Evolutionary conservation across 768 basidiomycete species (phyloP).

Genomic region (Russula griseocarnosa): DNA sequence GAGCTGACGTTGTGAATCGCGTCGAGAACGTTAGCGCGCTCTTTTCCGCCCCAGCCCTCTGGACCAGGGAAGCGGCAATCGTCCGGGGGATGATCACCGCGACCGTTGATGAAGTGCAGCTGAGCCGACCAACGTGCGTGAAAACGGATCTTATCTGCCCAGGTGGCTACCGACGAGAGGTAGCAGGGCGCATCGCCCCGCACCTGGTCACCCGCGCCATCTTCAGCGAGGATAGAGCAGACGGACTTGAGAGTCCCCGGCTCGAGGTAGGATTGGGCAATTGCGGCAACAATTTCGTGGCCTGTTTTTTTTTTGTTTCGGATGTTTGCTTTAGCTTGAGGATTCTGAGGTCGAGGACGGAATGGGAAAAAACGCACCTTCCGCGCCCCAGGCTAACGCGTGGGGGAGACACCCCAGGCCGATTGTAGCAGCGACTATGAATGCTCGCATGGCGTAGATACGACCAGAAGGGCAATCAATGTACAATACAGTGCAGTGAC

Average conservation of each 20-base stretch:
- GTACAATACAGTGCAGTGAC: not conserved
- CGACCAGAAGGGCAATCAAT: not conserved
- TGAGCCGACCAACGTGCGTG: constrained; percentile 59
- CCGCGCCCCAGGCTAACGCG: constrained; percentile 22
- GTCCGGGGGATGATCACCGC: constrained; percentile 72
- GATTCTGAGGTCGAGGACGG: too few relatives aligned
- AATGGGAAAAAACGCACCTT: not conserved
- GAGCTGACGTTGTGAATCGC: constrained; percentile 73
- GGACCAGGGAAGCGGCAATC: constrained; percentile 74
- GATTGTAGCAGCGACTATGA: not conserved
- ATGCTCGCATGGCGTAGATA: constrained; percentile 4
- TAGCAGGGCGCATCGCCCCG: constrained; percentile 52
- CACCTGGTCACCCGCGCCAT: constrained; percentile 21
- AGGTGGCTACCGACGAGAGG: constrained; percentile 77
- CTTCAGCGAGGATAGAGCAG: constrained; percentile 62
- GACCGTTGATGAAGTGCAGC: constrained; percentile 71
- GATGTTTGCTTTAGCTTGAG: not conserved
- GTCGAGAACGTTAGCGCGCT: constrained; percentile 64
- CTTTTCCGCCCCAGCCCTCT: constrained; percentile 63
- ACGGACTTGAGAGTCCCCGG: constrained; percentile 62
- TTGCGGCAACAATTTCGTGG: constrained; percentile 90
- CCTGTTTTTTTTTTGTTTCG: constrained; percentile 40
- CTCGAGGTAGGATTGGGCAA: constrained; percentile 88
- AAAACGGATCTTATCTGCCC: constrained; percentile 75
- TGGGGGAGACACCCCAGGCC: not conserved